Conservation (phyloP, 2,329 filamentous ascomycete genomes). For the Fusarium mexicanum region DNA sequence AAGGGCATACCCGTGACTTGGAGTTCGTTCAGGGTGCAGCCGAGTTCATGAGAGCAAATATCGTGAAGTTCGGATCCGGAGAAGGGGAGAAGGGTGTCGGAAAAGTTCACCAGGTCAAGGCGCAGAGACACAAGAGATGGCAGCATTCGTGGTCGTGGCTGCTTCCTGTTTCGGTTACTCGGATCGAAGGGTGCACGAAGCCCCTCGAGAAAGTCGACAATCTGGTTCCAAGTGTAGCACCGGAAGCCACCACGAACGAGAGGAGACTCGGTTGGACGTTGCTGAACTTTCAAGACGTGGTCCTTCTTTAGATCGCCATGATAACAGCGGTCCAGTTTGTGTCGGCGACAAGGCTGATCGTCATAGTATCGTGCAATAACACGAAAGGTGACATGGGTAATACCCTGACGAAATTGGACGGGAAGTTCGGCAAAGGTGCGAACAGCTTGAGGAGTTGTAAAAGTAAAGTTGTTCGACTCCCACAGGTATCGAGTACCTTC, state of each 20-base stretch:
- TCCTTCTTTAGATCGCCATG: constrained; percentile 56
- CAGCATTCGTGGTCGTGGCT: constrained; percentile 55
- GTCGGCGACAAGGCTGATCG: constrained; percentile 54
- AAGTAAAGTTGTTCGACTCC: constrained; percentile 63
- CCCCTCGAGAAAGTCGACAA: constrained; percentile 62
- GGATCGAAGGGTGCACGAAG: constrained; percentile 63
- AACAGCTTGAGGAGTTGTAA: constrained; percentile 62
- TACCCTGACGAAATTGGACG: constrained; percentile 52
- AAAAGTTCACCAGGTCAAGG: constrained; percentile 66
- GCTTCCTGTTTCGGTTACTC: constrained; percentile 46
- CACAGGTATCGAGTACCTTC: constrained; percentile 63
- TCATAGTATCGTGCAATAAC: constrained; percentile 67
- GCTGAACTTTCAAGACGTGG: constrained; percentile 54
- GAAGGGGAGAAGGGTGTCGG: constrained; percentile 55
- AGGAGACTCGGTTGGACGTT: constrained; percentile 56
- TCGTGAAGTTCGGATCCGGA: constrained; percentile 61
- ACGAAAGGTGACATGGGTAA: constrained; percentile 60
- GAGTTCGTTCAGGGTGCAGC: constrained; percentile 63
- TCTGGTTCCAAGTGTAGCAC: constrained; percentile 64
- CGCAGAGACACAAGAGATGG: constrained; percentile 59
- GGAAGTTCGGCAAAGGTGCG: constrained; percentile 60
- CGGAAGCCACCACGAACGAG: constrained; percentile 63
- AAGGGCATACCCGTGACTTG: constrained; percentile 62
- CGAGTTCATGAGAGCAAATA: constrained; percentile 63
- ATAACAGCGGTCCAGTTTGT: constrained; percentile 54